These are phyloP conservation scores for Eucalyptus microcorys DNA, from an alignment of 345 rosid species.

Conservation along the genomic window DNA sequence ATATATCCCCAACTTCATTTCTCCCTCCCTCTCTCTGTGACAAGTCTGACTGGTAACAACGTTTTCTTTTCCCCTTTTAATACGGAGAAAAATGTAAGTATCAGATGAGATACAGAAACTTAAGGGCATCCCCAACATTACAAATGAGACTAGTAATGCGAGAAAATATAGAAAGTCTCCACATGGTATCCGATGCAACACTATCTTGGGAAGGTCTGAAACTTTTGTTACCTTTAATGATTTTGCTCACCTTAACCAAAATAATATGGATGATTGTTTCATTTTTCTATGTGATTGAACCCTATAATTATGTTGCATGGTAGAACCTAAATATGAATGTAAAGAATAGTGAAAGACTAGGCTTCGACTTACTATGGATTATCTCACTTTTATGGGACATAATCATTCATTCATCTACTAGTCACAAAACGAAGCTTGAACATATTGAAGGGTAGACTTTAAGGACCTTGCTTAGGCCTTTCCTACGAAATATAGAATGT, in stretches of 20 bases:
- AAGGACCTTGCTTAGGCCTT: not conserved
- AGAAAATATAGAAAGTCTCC: not conserved
- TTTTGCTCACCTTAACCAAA: not conserved
- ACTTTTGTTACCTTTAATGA: not conserved
- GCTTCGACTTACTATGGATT: not conserved
- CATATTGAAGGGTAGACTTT: not conserved
- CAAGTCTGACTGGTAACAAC: too few species aligned
- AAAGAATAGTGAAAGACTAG: not conserved
- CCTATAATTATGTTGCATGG: not conserved
- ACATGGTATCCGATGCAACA: not conserved
- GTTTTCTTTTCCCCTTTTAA: too few species aligned
- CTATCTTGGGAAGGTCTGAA: not conserved
- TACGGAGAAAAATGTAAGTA: too few species aligned
- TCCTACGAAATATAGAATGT: not conserved
- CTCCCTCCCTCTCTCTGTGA: not conserved
- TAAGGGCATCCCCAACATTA: too few species aligned
- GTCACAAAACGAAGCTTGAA: not conserved
- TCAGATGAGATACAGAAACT: too few species aligned
- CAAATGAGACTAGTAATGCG: not conserved
- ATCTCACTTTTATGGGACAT: not conserved
- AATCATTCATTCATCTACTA: not conserved
- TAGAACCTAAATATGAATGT: not conserved
- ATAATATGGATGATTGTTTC: not conserved
- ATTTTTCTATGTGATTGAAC: not conserved
- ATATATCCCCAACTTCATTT: not conserved